These are phyloP conservation scores for Phycomyces blakesleeanus DNA, from an alignment of 192 early-diverging fungal species.

Conservation along the genomic window DNA sequence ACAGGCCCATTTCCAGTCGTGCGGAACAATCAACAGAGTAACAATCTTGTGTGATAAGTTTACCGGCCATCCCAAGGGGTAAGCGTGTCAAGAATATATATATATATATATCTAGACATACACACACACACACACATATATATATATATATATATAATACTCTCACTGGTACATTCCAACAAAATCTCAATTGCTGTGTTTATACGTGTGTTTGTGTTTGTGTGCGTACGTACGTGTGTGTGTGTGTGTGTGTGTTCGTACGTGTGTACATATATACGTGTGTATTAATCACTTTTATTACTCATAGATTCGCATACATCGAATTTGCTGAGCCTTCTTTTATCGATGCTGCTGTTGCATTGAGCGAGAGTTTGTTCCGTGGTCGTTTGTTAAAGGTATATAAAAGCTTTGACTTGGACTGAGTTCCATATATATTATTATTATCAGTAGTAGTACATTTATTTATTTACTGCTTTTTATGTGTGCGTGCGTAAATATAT, in stretches of 20 bases:
- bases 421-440: too few relatives aligned
- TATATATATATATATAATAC: not conserved
- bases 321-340: slow-evolving; percentile 87
- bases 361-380: slow-evolving; percentile 90
- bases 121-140: too few relatives aligned
- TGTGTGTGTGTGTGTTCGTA: too few relatives aligned
- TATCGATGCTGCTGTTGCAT: slow-evolving; percentile 76
- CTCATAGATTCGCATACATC: slow-evolving; percentile 79
- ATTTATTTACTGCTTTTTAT: too few relatives aligned
- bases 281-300: too few relatives aligned
- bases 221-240: too few relatives aligned
- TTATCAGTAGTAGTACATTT: too few relatives aligned
- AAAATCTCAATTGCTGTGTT: too few relatives aligned
- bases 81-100: not conserved
- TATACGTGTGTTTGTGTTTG: too few relatives aligned
- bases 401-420: not conserved
- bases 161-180: too few relatives aligned
- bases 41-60: slow-evolving; percentile 94
- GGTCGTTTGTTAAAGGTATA: slow-evolving; percentile 77
- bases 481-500: slow-evolving; percentile 3
- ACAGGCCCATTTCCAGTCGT: slow-evolving; percentile 91
- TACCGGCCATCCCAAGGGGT: slow-evolving; percentile 86
- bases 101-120: not conserved
- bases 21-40: slow-evolving; percentile 94
- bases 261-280: not conserved